A percentile compares a stretch with the other conserved stretches of the same genome.
phyloP scores from a whole-genome alignment of 345 rosid genomes.

The Linum lewisii region DNA sequence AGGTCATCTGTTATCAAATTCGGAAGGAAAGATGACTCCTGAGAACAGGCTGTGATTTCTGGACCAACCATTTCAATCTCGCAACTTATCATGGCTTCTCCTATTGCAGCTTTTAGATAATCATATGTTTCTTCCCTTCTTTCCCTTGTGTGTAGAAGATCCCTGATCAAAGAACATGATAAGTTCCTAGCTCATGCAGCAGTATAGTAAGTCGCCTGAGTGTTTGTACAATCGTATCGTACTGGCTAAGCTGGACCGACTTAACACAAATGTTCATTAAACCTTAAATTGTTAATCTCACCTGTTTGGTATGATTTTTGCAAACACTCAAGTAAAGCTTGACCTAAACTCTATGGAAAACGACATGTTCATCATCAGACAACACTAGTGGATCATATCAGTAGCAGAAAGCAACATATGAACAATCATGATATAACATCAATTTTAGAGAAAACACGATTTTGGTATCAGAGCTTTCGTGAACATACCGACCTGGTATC shows the following conservation, averaged over 20 bases:
- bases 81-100: constrained; percentile 58
- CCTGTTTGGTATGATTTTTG: too few species aligned
- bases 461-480: not conserved
- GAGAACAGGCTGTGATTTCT: constrained; percentile 57
- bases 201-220: too few species aligned
- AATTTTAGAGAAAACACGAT: too few species aligned
- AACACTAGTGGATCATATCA: not conserved
- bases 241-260: too few species aligned
- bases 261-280: too few species aligned
- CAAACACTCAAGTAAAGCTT: too few species aligned
- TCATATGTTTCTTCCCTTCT: constrained; percentile 51
- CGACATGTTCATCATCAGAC: too few species aligned
- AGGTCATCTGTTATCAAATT: constrained; percentile 49
- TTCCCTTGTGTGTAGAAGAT: constrained; percentile 60
- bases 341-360: too few species aligned
- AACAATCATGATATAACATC: not conserved
- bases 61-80: constrained; percentile 71
- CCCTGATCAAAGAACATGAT: constrained; percentile 34
- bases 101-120: constrained; percentile 36
- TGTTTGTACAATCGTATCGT: too few species aligned
- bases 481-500: constrained; percentile 85
- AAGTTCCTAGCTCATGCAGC: not conserved
- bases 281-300: too few species aligned
- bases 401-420: not conserved
- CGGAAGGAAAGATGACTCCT: constrained; percentile 54